These are phyloP conservation scores for Pleodorina starrii DNA, from an alignment of 139 green algal species.

Conservation along the genomic window DNA sequence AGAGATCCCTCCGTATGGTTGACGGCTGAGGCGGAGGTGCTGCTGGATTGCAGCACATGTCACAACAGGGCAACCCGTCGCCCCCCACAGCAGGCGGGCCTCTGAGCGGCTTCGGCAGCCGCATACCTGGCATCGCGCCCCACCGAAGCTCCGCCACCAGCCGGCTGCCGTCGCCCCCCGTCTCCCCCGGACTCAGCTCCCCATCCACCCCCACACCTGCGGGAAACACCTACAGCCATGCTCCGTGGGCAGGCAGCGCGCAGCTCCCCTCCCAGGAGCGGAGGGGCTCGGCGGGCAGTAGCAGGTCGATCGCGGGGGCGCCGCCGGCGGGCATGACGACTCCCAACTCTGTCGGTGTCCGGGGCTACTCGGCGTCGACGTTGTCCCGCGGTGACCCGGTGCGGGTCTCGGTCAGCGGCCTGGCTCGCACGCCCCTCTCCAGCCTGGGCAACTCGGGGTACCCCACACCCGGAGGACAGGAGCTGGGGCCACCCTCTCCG, in stretches of 20 bases:
- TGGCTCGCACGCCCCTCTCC: neutral
- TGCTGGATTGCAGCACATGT: neutral
- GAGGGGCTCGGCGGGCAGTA: too few species aligned
- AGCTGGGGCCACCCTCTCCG: too few species aligned
- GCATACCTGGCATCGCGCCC: neutral
- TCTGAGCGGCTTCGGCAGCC: neutral
- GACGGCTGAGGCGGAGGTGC: neutral
- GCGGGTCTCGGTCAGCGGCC: neutral
- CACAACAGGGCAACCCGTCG: neutral
- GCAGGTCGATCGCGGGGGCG: too few species aligned
- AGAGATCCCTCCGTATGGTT: neutral
- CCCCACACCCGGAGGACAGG: too few species aligned
- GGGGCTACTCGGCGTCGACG: neutral
- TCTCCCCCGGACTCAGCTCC: neutral
- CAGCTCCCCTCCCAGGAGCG: too few species aligned
- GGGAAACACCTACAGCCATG: neutral
- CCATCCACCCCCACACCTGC: neutral
- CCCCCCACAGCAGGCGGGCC: neutral
- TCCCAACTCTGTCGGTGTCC: neutral
- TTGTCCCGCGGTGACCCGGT: neutral
- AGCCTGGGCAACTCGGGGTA: too few species aligned
- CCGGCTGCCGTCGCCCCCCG: constrained; percentile 7
- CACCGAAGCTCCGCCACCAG: neutral
- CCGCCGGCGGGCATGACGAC: too few species aligned
- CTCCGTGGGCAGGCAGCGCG: neutral